Conservation (phyloP, 2,329 filamentous ascomycete species). For the Zasmidium citrigriseum region DNA sequence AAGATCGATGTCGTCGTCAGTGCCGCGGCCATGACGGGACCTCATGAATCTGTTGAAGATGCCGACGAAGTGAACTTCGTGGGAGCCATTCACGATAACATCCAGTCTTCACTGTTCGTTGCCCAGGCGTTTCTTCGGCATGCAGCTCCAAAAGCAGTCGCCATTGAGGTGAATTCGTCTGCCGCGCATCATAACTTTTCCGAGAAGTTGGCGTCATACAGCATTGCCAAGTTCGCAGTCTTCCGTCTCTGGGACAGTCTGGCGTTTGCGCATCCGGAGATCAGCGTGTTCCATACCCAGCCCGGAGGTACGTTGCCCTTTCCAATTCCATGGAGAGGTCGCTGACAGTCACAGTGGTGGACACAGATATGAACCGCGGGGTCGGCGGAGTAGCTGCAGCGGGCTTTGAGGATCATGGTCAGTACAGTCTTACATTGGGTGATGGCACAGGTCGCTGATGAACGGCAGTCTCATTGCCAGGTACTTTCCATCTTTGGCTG, state of each 20-base stretch:
- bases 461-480: conserved; percentile 30
- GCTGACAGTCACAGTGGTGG: conserved; percentile 28
- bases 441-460: background rate
- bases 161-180: conserved; percentile 13
- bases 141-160: conserved; percentile 21
- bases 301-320: conserved; percentile 33
- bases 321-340: background rate
- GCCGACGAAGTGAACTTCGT: conserved; percentile 37
- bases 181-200: conserved; percentile 23
- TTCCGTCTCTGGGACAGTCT: conserved; percentile 42
- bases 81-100: conserved; percentile 32
- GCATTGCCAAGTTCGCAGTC: conserved; percentile 38
- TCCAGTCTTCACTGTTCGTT: conserved; percentile 36
- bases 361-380: conserved; percentile 38
- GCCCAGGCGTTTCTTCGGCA: conserved; percentile 26
- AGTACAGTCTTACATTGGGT: background rate
- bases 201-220: conserved; percentile 31
- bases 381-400: conserved; percentile 9
- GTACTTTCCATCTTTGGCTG: conserved; percentile 37
- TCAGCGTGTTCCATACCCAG: conserved; percentile 43
- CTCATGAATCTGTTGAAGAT: conserved; percentile 30
- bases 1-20: conserved; percentile 43
- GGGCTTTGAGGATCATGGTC: conserved; percentile 12
- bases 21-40: conserved; percentile 38
- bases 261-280: conserved; percentile 36